A percentile compares a stretch with the other conserved stretches of the same genome.
These are phyloP conservation scores for Penicillium pancosmium DNA, from an alignment of 495 filamentous ascomycete species.

Conservation along the genomic window DNA sequence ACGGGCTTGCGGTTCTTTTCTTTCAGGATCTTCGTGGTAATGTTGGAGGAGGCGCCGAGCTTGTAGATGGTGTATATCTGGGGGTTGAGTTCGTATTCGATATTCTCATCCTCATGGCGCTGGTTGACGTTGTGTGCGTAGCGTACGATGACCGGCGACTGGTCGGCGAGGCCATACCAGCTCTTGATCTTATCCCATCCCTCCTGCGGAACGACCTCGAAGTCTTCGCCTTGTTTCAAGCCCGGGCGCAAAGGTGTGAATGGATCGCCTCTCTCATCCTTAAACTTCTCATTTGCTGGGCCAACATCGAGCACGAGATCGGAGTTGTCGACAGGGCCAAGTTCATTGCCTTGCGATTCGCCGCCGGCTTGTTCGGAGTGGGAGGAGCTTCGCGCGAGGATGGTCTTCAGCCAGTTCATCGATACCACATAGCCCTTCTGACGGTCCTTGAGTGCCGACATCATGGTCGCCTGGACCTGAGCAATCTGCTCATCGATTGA, in stretches of 20 bases:
- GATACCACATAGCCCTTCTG: slow-evolving; percentile 81
- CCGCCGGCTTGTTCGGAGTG: slow-evolving; percentile 58
- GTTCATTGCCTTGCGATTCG: slow-evolving; percentile 59
- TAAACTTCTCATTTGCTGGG: slow-evolving; percentile 39
- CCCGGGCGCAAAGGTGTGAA: slow-evolving; percentile 80
- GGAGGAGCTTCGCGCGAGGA: slow-evolving; percentile 67
- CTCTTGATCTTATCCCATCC: slow-evolving; percentile 80
- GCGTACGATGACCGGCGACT: slow-evolving; percentile 73
- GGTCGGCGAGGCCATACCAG: slow-evolving; percentile 78
- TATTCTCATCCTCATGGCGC: slow-evolving; percentile 58
- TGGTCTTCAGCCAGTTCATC: slow-evolving; percentile 72
- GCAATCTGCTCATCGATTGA: slow-evolving; percentile 79
- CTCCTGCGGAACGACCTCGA: slow-evolving; percentile 72
- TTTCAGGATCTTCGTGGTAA: slow-evolving; percentile 61
- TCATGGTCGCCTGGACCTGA: slow-evolving; percentile 60
- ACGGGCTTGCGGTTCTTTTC: slow-evolving; percentile 60
- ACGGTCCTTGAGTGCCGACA: slow-evolving; percentile 61
- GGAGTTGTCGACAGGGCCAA: slow-evolving; percentile 88
- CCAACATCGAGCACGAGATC: slow-evolving; percentile 57
- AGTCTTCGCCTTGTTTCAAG: slow-evolving; percentile 65
- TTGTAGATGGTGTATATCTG: slow-evolving; percentile 87
- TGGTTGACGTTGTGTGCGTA: slow-evolving; percentile 75
- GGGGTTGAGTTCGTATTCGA: slow-evolving; percentile 83
- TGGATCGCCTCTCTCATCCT: slow-evolving; percentile 56
- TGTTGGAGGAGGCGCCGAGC: slow-evolving; percentile 61